phyloP scores from a whole-genome alignment of 2,329 filamentous ascomycete species.

The Clarireedia monteithiana region DNA sequence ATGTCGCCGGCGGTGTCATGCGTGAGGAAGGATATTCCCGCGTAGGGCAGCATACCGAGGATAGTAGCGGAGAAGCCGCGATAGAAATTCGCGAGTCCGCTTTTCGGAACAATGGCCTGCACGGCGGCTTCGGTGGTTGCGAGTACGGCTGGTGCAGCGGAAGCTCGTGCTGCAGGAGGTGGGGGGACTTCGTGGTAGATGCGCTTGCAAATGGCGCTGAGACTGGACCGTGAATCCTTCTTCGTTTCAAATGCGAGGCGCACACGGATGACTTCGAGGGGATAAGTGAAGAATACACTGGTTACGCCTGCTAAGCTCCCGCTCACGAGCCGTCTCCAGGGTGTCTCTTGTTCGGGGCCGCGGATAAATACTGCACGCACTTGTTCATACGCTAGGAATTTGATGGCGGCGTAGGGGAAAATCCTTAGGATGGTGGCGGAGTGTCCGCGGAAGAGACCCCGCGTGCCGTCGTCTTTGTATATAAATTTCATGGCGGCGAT shows the following conservation, averaged over 20 bases:
- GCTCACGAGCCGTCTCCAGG: conserved; percentile 63
- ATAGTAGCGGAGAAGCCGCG: conserved; percentile 86
- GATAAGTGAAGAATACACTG: conserved; percentile 94
- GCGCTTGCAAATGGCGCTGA: conserved; percentile 61
- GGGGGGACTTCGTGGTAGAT: conserved; percentile 73
- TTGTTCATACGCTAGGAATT: conserved; percentile 97
- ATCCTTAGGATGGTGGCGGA: conserved; percentile 90
- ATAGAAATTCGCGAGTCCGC: conserved; percentile 85
- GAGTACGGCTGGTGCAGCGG: conserved; percentile 34
- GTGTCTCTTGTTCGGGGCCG: conserved; percentile 66
- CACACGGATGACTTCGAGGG: conserved; percentile 85
- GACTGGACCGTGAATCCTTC: conserved; percentile 53
- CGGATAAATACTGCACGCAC: conserved; percentile 75
- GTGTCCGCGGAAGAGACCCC: conserved; percentile 85
- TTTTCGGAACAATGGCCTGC: conserved; percentile 48
- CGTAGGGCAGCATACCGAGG: conserved; percentile 93
- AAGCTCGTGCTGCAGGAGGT: conserved; percentile 21
- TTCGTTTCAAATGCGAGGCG: conserved; percentile 93
- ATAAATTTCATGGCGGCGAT: conserved; percentile 79
- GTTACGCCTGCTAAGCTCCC: conserved; percentile 76
- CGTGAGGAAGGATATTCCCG: conserved; percentile 89
- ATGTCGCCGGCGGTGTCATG: conserved; percentile 87
- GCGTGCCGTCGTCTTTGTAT: conserved; percentile 61
- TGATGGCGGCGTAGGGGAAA: conserved; percentile 95
- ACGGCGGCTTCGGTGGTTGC: conserved; percentile 36